Percentiles rank a stretch among this genome's conserved stretches.
Conservation (phyloP, 352 stramenopile genomes). For the Pelagophyceae sp. region DNA sequence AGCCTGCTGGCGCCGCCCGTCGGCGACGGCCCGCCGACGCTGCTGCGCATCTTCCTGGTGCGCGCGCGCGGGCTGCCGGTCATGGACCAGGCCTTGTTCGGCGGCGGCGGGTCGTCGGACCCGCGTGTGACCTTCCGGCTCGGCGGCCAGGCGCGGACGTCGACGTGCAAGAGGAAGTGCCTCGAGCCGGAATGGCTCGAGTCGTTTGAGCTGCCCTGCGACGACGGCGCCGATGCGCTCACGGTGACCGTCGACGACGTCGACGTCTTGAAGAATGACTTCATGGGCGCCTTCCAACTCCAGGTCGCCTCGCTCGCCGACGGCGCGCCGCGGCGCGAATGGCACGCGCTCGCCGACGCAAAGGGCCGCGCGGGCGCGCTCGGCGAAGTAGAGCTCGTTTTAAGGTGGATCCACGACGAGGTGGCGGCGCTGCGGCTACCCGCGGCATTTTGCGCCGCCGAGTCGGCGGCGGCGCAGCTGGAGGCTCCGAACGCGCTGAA, state of each 20-base stretch:
- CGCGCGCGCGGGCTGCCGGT: conserved; percentile 13
- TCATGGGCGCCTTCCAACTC: not conserved
- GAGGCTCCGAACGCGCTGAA: conserved; percentile 13
- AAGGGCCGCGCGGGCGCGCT: not conserved
- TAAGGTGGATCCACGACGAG: not conserved
- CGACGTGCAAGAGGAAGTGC: conserved; percentile 21
- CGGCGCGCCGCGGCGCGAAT: not conserved
- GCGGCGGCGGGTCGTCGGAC: conserved; percentile 20
- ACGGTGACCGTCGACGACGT: conserved; percentile 13
- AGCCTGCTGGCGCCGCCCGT: too few relatives aligned
- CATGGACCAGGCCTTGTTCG: conserved; percentile 26
- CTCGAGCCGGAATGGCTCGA: conserved; percentile 23
- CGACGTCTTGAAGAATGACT: conserved; percentile 17
- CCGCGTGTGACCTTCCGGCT: conserved; percentile 17
- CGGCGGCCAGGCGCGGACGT: conserved; percentile 5
- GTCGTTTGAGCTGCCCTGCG: conserved; percentile 4
- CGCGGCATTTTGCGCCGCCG: not conserved
- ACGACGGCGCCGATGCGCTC: not conserved
- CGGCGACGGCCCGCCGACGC: not conserved
- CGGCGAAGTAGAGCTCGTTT: not conserved
- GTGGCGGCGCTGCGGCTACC: not conserved
- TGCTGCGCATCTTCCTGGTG: not conserved
- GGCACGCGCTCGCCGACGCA: not conserved
- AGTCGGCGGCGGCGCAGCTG: not conserved
- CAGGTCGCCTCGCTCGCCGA: not conserved